These are phyloP conservation scores for Xylaria venustula DNA, from an alignment of 495 filamentous ascomycete genomes.

Conservation along the genomic window DNA sequence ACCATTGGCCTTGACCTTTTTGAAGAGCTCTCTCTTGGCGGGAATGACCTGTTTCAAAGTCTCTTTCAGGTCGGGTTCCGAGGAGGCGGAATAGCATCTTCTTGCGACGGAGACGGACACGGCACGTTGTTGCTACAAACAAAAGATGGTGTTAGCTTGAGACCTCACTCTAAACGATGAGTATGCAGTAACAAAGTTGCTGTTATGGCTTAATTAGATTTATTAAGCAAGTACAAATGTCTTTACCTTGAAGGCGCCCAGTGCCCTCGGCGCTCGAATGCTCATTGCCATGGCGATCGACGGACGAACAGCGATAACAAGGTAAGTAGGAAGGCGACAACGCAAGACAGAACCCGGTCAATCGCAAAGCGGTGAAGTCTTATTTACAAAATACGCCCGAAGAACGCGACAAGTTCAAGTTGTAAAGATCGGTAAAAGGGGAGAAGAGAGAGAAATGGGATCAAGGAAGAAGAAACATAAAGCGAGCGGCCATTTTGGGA, in stretches of 20 bases:
- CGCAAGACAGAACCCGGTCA: background rate
- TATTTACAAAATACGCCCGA: background rate
- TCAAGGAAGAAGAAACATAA: background rate
- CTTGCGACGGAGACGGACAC: slow-evolving; percentile 22
- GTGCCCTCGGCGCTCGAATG: slow-evolving; percentile 45
- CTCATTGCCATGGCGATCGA: slow-evolving; percentile 47
- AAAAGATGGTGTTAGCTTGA: background rate
- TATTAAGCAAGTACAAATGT: background rate
- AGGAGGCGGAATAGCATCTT: slow-evolving; percentile 63
- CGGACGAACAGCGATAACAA: background rate
- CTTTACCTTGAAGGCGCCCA: slow-evolving; percentile 52
- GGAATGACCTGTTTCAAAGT: slow-evolving; percentile 81
- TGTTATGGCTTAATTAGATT: background rate
- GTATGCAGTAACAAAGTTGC: background rate
- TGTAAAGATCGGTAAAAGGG: background rate
- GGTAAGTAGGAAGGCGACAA: background rate
- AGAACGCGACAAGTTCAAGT: background rate
- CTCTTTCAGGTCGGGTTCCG: slow-evolving; percentile 84
- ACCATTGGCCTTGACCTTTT: slow-evolving; percentile 85
- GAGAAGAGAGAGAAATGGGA: background rate
- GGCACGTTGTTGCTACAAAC: slow-evolving; percentile 32
- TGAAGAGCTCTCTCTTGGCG: slow-evolving; percentile 85
- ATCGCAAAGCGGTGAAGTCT: background rate
- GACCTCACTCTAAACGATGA: background rate
- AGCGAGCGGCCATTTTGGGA: background rate